phyloP scores from a whole-genome alignment of 495 filamentous ascomycete genomes.

The Neurospora sp. region DNA sequence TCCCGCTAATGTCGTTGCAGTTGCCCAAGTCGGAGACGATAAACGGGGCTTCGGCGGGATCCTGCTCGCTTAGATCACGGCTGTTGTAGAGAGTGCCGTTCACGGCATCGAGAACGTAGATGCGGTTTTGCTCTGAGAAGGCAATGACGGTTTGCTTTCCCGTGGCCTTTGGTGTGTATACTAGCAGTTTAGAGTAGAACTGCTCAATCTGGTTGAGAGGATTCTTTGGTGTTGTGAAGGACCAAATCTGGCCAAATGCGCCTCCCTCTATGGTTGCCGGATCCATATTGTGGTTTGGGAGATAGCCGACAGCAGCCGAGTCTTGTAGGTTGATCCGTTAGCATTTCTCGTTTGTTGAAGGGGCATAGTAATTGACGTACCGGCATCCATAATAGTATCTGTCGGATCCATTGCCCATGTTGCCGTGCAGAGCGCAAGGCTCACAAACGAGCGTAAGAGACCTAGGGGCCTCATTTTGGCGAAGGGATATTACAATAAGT shows the following conservation, averaged over 20 bases:
- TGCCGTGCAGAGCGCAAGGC: conserved; percentile 8
- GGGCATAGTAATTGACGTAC: not conserved
- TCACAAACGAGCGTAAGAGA: conserved; percentile 7
- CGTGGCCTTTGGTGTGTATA: conserved; percentile 15
- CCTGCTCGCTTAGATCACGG: conserved; percentile 2
- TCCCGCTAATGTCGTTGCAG: conserved; percentile 10
- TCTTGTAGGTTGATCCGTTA: conserved; percentile 1
- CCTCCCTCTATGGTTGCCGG: conserved; percentile 3
- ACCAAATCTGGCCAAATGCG: conserved; percentile 9
- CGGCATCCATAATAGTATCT: conserved; percentile 9
- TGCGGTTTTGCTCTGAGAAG: conserved; percentile 20
- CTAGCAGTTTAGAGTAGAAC: conserved; percentile 20
- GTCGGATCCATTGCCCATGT: conserved; percentile 6
- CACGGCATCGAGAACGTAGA: conserved; percentile 22
- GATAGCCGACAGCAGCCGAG: conserved; percentile 6
- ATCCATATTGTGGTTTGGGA: conserved; percentile 10
- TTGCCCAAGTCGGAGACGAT: conserved; percentile 6
- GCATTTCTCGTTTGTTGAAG: not conserved
- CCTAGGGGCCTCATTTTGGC: conserved; percentile 5
- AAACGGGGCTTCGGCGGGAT: conserved; percentile 13
- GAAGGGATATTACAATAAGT: not conserved
- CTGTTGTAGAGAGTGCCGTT: conserved; percentile 15
- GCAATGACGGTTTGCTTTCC: conserved; percentile 20
- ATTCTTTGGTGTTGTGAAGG: conserved; percentile 6
- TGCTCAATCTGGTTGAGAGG: conserved; percentile 3